Percentiles rank a stretch among this genome's conserved stretches.
Conservation (phyloP, 2,329 filamentous ascomycete species). For the Aureobasidium uvarum region DNA sequence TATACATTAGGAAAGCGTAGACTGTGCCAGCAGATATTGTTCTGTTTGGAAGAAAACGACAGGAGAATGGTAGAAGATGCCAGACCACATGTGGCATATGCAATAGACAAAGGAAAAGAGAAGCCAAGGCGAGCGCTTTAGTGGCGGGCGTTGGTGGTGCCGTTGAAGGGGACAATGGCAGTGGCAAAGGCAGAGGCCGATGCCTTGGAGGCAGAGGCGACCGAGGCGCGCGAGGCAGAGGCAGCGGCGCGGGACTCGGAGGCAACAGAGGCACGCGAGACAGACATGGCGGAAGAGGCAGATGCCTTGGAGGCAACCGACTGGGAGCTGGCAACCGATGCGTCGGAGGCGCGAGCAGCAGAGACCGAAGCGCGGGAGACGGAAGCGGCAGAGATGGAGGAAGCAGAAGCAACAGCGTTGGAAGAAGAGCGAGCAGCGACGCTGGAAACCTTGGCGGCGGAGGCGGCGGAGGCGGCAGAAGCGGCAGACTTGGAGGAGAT, state of each 20-base stretch:
- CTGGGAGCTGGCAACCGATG: background rate
- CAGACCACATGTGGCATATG: conserved; percentile 19
- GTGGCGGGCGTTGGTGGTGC: conserved; percentile 18
- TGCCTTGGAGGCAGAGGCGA: conserved; percentile 7
- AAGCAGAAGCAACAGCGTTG: conserved; percentile 5
- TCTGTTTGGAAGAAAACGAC: conserved; percentile 1
- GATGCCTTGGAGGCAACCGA: conserved; percentile 13
- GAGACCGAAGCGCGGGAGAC: conserved; percentile 21
- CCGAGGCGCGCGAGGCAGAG: conserved; percentile 18
- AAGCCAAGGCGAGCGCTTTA: background rate
- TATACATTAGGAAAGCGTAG: conserved; percentile 11
- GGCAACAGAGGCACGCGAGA: conserved; percentile 1
- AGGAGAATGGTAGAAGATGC: conserved; percentile 6
- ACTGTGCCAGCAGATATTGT: conserved; percentile 14
- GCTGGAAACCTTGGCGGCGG: conserved; percentile 11
- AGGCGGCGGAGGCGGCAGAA: conserved; percentile 10
- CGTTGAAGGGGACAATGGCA: conserved; percentile 19
- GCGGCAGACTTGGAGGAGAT: background rate
- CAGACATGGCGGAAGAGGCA: conserved; percentile 5
- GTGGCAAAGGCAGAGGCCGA: conserved; percentile 21
- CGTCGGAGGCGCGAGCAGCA: conserved; percentile 7
- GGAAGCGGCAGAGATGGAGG: conserved; percentile 8
- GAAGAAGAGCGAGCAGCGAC: background rate
- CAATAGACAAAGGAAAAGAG: conserved; percentile 6
- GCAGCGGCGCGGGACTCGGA: conserved; percentile 14